These are phyloP conservation scores for Apiotrichum mycotoxinovorans DNA, from an alignment of 1,284 basidiomycete species.

Conservation along the genomic window DNA sequence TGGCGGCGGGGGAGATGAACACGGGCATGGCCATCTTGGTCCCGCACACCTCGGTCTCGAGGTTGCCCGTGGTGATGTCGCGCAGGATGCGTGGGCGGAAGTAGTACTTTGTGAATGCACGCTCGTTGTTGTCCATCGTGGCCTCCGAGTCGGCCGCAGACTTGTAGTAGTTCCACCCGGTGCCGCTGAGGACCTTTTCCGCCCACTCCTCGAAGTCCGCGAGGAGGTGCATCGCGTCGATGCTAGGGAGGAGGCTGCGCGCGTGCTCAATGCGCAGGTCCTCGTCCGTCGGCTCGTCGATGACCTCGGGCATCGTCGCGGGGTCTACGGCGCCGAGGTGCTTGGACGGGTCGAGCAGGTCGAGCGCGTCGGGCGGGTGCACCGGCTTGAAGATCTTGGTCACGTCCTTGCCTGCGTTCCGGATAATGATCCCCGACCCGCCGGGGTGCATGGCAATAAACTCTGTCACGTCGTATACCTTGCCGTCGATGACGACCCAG, in stretches of 20 bases:
- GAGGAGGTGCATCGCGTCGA: conserved; percentile 66
- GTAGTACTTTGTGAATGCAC: conserved; percentile 55
- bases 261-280: conserved; percentile 65
- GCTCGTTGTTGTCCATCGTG: conserved; percentile 53
- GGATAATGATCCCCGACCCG: conserved; percentile 55
- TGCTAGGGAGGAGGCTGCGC: conserved; percentile 59
- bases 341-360: conserved; percentile 54
- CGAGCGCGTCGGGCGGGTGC: conserved; percentile 51
- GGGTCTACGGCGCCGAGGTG: conserved; percentile 67
- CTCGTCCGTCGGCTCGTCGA: conserved; percentile 57
- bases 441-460: conserved; percentile 65
- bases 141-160: conserved; percentile 55
- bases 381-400: conserved; percentile 54
- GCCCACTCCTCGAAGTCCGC: conserved; percentile 62
- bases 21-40: conserved; percentile 68
- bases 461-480: conserved; percentile 64
- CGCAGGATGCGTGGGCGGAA: conserved; percentile 54
- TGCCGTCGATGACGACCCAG: conserved; percentile 75
- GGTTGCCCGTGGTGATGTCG: conserved; percentile 31
- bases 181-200: conserved; percentile 49
- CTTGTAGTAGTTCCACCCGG: conserved; percentile 58
- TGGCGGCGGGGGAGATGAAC: conserved; percentile 77
- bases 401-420: conserved; percentile 58
- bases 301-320: conserved; percentile 54
- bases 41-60: conserved; percentile 63